Evolutionary conservation across 192 early-diverging fungal species (phyloP).

Genomic region (Coemansia sp.): DNA sequence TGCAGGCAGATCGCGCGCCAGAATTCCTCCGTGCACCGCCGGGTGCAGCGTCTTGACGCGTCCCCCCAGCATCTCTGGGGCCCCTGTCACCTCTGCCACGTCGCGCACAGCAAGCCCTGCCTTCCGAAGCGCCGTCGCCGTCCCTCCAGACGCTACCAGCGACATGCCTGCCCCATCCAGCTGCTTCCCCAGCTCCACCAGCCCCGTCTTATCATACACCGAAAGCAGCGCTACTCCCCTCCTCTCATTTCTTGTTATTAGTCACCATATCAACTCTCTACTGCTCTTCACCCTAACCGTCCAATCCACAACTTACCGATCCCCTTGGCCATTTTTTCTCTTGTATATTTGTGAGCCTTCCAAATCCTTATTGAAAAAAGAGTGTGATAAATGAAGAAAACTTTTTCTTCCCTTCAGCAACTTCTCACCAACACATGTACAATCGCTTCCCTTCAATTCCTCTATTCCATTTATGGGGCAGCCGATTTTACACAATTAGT

Average conservation of each 20-base stretch:
- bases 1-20: conserved; percentile 79
- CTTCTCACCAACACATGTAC: no score
- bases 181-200: conserved; percentile 83
- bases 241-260: background rate
- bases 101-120: conserved; percentile 88
- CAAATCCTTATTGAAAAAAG: no score
- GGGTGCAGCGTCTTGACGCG: conserved; percentile 99
- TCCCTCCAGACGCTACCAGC: conserved; percentile 94
- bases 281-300: no score
- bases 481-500: no score
- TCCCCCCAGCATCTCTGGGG: conserved; percentile 98
- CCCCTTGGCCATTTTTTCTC: conserved; percentile 25
- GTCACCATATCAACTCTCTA: background rate
- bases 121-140: conserved; percentile 85
- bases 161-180: conserved; percentile 72
- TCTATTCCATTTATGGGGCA: no score
- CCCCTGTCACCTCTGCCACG: conserved; percentile 95
- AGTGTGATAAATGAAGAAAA: no score
- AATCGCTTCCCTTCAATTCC: no score
- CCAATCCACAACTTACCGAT: conserved; percentile 23
- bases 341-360: no score
- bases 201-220: conserved; percentile 96
- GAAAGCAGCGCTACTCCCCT: conserved; percentile 72
- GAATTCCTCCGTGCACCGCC: conserved; percentile 96
- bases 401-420: no score